Conservation (phyloP, 1,284 basidiomycete species). For the Bjerkandera adusta region DNA sequence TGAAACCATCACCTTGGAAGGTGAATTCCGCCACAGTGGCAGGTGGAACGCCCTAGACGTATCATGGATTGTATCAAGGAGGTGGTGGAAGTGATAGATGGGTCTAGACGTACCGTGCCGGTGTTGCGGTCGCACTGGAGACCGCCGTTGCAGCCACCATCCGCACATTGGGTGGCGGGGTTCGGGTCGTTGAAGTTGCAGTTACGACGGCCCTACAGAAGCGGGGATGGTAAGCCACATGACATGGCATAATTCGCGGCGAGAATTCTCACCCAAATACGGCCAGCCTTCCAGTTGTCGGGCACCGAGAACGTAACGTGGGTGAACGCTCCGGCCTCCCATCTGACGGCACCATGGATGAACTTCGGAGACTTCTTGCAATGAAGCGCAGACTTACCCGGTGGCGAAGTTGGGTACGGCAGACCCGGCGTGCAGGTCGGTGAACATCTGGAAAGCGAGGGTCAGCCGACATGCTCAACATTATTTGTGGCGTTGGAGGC, state of each 20-base stretch:
- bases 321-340: conserved; percentile 31
- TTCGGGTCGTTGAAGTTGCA: conserved; percentile 41
- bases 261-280: conserved; percentile 34
- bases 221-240: neutral
- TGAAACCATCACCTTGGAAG: conserved; percentile 26
- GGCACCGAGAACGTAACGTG: conserved; percentile 33
- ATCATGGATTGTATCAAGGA: neutral
- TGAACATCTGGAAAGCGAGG: conserved; percentile 25
- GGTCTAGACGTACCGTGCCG: conserved; percentile 32
- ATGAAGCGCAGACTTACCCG: conserved; percentile 22
- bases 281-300: conserved; percentile 37
- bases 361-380: too few relatives aligned
- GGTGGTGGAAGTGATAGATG: neutral
- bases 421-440: conserved; percentile 29
- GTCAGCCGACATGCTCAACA: neutral
- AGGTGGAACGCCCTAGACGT: conserved; percentile 37
- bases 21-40: conserved; percentile 45
- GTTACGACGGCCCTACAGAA: conserved; percentile 37
- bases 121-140: conserved; percentile 38
- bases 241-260: neutral
- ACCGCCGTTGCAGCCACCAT: conserved; percentile 48
- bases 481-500: neutral
- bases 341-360: conserved; percentile 18
- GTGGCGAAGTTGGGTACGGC: conserved; percentile 28
- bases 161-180: conserved; percentile 40